Evolutionary conservation across 352 stramenopile genomes (phyloP).

Genomic region (Phytophthora quininea): DNA sequence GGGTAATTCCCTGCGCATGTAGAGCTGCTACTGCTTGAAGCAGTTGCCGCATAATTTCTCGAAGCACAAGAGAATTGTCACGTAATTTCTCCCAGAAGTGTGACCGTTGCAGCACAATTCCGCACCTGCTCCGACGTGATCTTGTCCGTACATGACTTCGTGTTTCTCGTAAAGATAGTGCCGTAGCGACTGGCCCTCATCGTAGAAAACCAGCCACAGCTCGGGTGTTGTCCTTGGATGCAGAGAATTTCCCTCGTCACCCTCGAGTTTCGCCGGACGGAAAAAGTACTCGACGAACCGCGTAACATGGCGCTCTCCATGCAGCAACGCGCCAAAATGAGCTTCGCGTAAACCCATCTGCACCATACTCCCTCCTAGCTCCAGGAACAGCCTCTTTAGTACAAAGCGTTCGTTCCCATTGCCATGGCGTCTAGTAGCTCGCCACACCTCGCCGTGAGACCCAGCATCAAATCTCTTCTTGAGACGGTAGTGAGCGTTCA

Average conservation of each 20-base stretch:
- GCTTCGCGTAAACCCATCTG: constrained; percentile 85
- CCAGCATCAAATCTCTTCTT: constrained; percentile 84
- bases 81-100: constrained; percentile 82
- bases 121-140: constrained; percentile 10
- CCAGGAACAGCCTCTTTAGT: constrained; percentile 87
- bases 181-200: constrained; percentile 89
- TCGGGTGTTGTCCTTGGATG: constrained; percentile 41
- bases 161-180: constrained; percentile 86
- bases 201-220: constrained; percentile 91
- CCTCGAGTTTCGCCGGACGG: constrained; percentile 34
- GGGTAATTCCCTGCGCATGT: constrained; percentile 91
- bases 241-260: constrained; percentile 15
- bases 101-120: constrained; percentile 75
- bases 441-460: constrained; percentile 86
- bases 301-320: constrained; percentile 64
- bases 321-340: constrained; percentile 72
- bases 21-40: constrained; percentile 90
- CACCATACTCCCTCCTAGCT: constrained; percentile 64
- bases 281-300: constrained; percentile 92
- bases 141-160: constrained; percentile 35
- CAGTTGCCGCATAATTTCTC: constrained; percentile 94
- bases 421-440: constrained; percentile 41
- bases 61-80: constrained; percentile 64
- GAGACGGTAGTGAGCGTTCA: constrained; percentile 79
- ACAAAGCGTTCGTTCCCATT: constrained; percentile 63